Conservation (phyloP, 1,284 basidiomycete species). For the Leucoagaricus sp. region DNA sequence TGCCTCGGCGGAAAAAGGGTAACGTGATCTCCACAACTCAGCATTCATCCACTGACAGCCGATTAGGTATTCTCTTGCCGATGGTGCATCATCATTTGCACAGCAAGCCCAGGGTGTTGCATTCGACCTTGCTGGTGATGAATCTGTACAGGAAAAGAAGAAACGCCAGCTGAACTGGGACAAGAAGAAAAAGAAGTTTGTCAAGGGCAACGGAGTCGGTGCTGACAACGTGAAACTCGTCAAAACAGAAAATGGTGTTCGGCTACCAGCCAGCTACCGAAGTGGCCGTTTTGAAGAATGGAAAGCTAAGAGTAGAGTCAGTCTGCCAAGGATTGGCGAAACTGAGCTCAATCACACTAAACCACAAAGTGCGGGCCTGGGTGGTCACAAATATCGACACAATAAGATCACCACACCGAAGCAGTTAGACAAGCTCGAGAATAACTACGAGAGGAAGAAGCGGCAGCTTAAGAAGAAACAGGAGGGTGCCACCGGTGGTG, state of each 20-base stretch:
- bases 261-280: constrained; percentile 92
- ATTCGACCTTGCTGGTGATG: constrained; percentile 87
- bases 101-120: constrained; percentile 82
- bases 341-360: constrained; percentile 41
- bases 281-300: constrained; percentile 96
- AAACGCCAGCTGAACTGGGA: constrained; percentile 86
- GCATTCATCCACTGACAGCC: not conserved
- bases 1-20: constrained; percentile 89
- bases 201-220: constrained; percentile 82
- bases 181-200: constrained; percentile 95
- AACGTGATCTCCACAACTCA: constrained; percentile 4
- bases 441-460: constrained; percentile 71
- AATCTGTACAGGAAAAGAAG: constrained; percentile 63
- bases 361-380: constrained; percentile 37
- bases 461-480: constrained; percentile 61
- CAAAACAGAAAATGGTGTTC: constrained; percentile 88
- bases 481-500: constrained; percentile 20
- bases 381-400: constrained; percentile 68
- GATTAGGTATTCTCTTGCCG: constrained; percentile 79
- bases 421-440: constrained; percentile 68
- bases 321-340: constrained; percentile 84
- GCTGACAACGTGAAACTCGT: constrained; percentile 96
- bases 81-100: constrained; percentile 84
- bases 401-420: constrained; percentile 62
- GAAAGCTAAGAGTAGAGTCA: constrained; percentile 76